Evolutionary conservation across 2,329 filamentous ascomycete species (phyloP), one percentile per base, ranked within the genome.

Genomic region (Botrytis aclada): DNA sequence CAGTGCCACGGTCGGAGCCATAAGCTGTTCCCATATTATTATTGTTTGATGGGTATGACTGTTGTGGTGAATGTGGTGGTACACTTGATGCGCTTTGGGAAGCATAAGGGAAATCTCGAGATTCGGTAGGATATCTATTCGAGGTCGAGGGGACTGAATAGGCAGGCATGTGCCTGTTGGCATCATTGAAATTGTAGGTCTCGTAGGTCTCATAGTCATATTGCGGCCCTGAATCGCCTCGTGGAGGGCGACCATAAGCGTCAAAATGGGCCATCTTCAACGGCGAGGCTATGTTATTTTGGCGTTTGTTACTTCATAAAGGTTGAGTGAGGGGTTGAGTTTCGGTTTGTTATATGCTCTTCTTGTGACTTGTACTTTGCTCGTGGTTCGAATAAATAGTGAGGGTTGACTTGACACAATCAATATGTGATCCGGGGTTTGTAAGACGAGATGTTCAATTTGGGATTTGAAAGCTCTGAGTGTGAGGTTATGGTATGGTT

Each of bases 241-340:
- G 74, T 56, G 72, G 67, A 32, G 74, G 75, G 71, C 76, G 75
- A 69, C 75, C 61, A 63, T 78, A 78, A 72, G 76, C 76, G 71
- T 78, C 78, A 72, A 76, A 78, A 56, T 76, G 75, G 75, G 77
- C 77, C 74, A 74, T 76, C 43, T 72, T 72, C 64, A 71, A 70
- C 70, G 72, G 67, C 75, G 74, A 78, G 77, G 77, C 77, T 78
- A 72, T 72, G 61, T 67, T n/a, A 25, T 69, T 56, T 67, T 56
- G 54, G 70, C 29, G 66, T 62, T 70, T 72, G 72, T 76, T 73
- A 77, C 75, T 72, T 75, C 77, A 77, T 76, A 60, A 45, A 66
- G 70, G 20, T 72, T 41, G 47, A n/a, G 47, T 1, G 29, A 56
- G 65, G 51, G 51, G 45, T 32, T 54, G 32, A 56, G 64, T 41